Base-by-base conservation (phyloP, 768 basidiomycete genomes). In the Panaeolus cyanescens region DNA sequence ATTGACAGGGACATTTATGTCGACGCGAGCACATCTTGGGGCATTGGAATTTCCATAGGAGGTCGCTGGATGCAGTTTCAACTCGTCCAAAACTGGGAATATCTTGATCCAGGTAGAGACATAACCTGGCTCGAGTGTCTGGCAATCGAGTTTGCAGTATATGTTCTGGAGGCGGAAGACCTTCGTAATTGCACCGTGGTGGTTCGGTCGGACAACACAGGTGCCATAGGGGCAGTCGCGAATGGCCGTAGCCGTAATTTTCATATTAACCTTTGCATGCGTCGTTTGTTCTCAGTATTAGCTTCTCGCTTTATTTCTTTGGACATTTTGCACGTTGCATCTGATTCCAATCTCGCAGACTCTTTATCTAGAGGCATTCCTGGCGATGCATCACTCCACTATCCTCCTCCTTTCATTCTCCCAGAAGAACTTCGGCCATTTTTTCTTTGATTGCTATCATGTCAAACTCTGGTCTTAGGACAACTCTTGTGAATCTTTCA, bases 151-250 rank as follows among this genome's bases (percentile, higher is more conserved):
- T 34, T 74, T 5, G 30, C 60, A 3, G 53, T 59, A 1, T 66
- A 71, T 59, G 56, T 68, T 22, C 60, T 74, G 0, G 68, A 67
- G 9, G 56, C 50, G 2, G 37, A 40, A 3, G 59, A 45, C 13
- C 31, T 67, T 2, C 28, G 22, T 0, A 40, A 77, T 32, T 10
- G 30, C 0, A 56, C 64, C 12, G 5, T 78, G 1, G 59, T 70
- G 12, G 63, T 76, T n/a, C 68, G 67, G 25, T 72, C 71, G 0
- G 75, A 79, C 61, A 79, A 77, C 61, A 40, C 71, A 55, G 77
- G 75, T 13, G 68, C 70, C 1, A 77, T 79, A 20, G 71, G 71
- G 2, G 68, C 75, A 6, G 68, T 72, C 33, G 57, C 55, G 5
- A 74, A 74, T 32, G 76, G 76, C 0, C 68, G 70, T 7, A 67